phyloP scores from a whole-genome alignment of 352 stramenopile species.

The Blastocystis sp. region DNA sequence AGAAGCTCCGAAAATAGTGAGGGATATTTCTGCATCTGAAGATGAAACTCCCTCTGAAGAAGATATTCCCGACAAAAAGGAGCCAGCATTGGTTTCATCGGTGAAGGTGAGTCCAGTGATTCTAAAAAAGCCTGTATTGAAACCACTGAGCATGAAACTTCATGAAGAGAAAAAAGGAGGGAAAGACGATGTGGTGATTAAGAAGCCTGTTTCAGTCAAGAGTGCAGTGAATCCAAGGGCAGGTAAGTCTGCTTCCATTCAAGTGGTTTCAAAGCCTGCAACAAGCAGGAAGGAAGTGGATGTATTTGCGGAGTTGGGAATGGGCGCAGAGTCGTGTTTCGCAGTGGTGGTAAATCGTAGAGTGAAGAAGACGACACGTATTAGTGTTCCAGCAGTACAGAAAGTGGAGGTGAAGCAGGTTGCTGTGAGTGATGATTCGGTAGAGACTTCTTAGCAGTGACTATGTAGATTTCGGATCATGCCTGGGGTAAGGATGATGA shows the following conservation, averaged over 20 bases:
- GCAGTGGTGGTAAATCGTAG: not conserved
- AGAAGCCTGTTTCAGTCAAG: not conserved
- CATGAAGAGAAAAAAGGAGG: not conserved
- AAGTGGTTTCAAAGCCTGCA: not conserved
- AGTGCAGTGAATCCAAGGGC: not conserved
- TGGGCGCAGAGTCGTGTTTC: not conserved
- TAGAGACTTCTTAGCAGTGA: not conserved
- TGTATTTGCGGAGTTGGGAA: slow-evolving; percentile 27
- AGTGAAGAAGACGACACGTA: slow-evolving; percentile 51
- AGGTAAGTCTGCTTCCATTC: not conserved
- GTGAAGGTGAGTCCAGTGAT: not conserved
- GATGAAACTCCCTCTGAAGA: not conserved
- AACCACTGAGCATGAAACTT: slow-evolving; percentile 6
- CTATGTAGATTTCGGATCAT: not conserved
- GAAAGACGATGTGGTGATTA: not conserved
- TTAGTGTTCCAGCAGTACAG: not conserved
- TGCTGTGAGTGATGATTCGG: not conserved
- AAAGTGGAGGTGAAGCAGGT: not conserved
- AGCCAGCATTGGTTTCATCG: not conserved
- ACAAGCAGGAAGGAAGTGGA: not conserved
- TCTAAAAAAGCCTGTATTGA: not conserved
- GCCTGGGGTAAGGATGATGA: slow-evolving; percentile 29
- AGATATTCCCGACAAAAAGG: not conserved
- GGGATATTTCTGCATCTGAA: not conserved
- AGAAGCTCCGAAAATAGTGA: not conserved